Percentiles rank a stretch among this genome's conserved stretches.
These are phyloP conservation scores for Eucalyptus regnans DNA, from an alignment of 345 rosid genomes.

Conservation along the genomic window DNA sequence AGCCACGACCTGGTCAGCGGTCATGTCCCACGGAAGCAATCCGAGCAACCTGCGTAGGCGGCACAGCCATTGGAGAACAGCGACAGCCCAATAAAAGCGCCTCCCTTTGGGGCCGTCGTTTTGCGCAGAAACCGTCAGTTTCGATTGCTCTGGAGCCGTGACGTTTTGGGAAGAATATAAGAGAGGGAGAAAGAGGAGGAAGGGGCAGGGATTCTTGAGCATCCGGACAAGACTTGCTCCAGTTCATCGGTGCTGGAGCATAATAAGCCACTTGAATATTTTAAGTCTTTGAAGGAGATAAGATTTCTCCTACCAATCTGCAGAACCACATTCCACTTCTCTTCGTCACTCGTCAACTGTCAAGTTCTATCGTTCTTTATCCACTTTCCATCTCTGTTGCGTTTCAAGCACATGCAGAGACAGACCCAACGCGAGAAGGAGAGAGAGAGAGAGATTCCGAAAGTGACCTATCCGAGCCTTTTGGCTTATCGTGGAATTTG, in stretches of 20 bases:
- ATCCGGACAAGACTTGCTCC: not conserved
- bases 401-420: not conserved
- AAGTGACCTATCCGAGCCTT: not conserved
- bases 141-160: not conserved
- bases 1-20: not conserved
- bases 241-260: not conserved
- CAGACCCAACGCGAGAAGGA: not conserved
- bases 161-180: not conserved
- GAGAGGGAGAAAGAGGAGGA: not conserved
- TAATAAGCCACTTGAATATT: not conserved
- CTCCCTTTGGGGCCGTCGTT: not conserved
- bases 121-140: not conserved
- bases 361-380: not conserved
- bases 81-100: accelerated
- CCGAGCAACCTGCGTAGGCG: not conserved
- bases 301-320: not conserved
- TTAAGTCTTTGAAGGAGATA: not conserved
- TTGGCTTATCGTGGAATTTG: not conserved
- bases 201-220: not conserved
- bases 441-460: not conserved
- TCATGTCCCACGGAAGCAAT: not conserved
- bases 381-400: not conserved
- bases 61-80: not conserved
- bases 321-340: not conserved
- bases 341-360: not conserved